Base-by-base conservation (phyloP, 805 yeast species). In the Lachancea dasiensis region DNA sequence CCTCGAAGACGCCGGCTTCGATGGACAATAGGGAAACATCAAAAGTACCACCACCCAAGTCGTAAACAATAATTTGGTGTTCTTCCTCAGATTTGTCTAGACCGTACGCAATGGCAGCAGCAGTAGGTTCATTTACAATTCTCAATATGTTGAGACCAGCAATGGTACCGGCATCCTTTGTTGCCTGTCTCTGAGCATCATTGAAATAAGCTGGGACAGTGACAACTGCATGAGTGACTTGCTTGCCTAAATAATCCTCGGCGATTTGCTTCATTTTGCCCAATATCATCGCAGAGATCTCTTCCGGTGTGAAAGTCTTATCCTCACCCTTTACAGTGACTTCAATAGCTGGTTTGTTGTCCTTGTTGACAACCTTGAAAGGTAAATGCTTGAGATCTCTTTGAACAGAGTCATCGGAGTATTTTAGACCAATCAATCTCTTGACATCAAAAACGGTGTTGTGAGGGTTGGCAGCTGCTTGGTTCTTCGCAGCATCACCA, bases 61-160 rank as follows among this genome's bases (percentile, higher is more conserved):
- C 97, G 64, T 85, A 87, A 40, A 87, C 94, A 58, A 87, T 78
- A 50, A 87, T 86, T 66, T 87, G 89, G 56, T 83, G 84, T 68
- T 87, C 97, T 48, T 76, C 82, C 26, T 79, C 81, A 45, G 77
- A 73, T 61, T 81, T 79, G 64, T 86, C 95, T 52, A 89, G 72
- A 61, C 97, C 97, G 68, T 87, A 87, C 48, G 97, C 97, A 66
- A 87, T 86, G 39, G 97, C 97, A 51, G 97, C 97, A 32, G 97
- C 97, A 44, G 97, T 87, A 56, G 95, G 95, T 72, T 85, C 95
- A 63, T 85, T 85, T 46, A 85, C 90, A 53, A 85, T 85, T 73
- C 95, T 81, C 65, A 85, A 70, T 48, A 85, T 86, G 62, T 81
- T 84, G 61, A 85, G 72, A 55, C 95, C 95, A 34, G 95, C 94